Base-by-base conservation (phyloP, 805 yeast genomes). In the Metschnikowia gruessii region DNA sequence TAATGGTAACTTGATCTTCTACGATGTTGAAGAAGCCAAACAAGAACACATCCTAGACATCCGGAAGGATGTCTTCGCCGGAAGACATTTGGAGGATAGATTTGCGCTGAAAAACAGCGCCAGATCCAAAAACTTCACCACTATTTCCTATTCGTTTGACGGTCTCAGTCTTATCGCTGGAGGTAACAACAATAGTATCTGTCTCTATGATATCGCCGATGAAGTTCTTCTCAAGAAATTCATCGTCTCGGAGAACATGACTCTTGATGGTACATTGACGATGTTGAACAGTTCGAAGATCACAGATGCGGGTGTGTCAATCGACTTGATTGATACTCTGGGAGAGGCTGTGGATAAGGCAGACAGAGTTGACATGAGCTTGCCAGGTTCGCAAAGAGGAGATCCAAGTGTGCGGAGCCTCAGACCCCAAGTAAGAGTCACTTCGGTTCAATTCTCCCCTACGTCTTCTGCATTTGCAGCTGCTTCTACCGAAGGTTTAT, bases 401-500 rank as follows among this genome's bases (percentile, higher is more conserved):
- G 97, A 89, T 63, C 79, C 87, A 9, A 81, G 95, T 10, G 78
- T 82, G 9, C 77, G 97, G 57, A 78, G 80, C 42, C 74, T 81
- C 1, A 79, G 90, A 53, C 94, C 97, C 0, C 95, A 83, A 55
- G 77, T 94, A n/a, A 73, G 95, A 59, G 90, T 91, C 4, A 80
- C 88, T 2, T 72, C 85, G 3, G 76, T 94, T 24, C 77, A 76
- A 55, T 94, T 91, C 60, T 87, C 96, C 1, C 99, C 99, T 16
- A 85, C 97, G 0, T 85, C 95, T 1, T 75, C 85, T 17, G 82
- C 95, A 29, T 94, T 94, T 74, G 94, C 96, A 1, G 96, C 95
- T 35, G 94, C 97, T 0, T 83, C 97, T 0, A 94, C 99, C 0
- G 98, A 92, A 64, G 99, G 99, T 8, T 70, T 94, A 38, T 70